A percentile compares a stretch with the other conserved stretches of the same genome.
phyloP scores from a whole-genome alignment of 352 stramenopile genomes.

The Thalassiosira mediterranea region DNA sequence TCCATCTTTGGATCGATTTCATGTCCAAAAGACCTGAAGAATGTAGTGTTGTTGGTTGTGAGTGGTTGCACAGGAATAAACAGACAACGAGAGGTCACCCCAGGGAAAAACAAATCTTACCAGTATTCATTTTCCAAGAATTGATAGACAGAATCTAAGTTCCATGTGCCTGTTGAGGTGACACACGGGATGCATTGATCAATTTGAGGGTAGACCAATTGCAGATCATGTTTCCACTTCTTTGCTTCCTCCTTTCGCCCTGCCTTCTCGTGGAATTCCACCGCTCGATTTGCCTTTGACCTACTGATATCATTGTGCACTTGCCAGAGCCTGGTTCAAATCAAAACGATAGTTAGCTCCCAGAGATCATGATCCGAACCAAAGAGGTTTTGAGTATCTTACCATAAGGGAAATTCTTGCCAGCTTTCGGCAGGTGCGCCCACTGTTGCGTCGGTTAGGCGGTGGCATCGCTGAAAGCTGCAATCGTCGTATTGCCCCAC shows the following conservation, averaged over 20 bases:
- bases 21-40: conserved; percentile 33
- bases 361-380: too few species aligned
- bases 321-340: conserved; percentile 60
- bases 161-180: conserved; percentile 64
- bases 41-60: background rate
- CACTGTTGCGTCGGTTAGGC: conserved; percentile 48
- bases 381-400: too few species aligned
- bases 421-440: conserved; percentile 55
- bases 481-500: conserved; percentile 73
- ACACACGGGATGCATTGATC: conserved; percentile 65
- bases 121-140: conserved; percentile 76
- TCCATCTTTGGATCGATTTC: conserved; percentile 34
- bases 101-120: conserved; percentile 25
- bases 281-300: conserved; percentile 46
- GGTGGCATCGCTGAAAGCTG: conserved; percentile 63
- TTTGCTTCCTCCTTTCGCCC: conserved; percentile 33
- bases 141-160: conserved; percentile 70
- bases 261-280: conserved; percentile 19
- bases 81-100: background rate
- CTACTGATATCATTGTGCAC: conserved; percentile 77
- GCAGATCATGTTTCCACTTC: conserved; percentile 49
- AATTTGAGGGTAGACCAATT: conserved; percentile 59
- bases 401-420: conserved; percentile 75
- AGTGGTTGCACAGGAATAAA: background rate
- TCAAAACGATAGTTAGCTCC: too few species aligned